Evolutionary conservation across 805 yeast genomes (phyloP), one percentile per base, ranked within the genome.

Genomic region (Wickerhamomyces mucosus): DNA sequence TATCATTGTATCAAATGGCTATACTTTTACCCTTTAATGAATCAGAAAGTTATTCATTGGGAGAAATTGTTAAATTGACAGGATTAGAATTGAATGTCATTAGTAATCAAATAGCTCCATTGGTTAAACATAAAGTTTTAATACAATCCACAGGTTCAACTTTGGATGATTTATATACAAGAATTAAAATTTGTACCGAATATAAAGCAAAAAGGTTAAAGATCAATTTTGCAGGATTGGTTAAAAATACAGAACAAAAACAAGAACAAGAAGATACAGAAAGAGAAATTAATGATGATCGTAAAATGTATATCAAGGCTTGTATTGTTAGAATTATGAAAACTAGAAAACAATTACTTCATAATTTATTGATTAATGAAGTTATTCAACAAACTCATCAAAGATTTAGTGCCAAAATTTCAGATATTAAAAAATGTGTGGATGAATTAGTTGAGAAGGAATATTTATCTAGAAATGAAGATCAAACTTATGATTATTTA

Each of bases 241-340:
- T 74, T 25, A 72, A 69, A 39, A 48, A 39, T 14, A 28, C 52
- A 33, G 88, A 78, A 44, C 69, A 70, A 31, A 72, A 68, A 43
- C 79, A 69, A 39, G 95, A 84, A 43, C 64, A 69, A 21, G 84
- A 75, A 21, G 85, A 79, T 36, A 70, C 86, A 3, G 78, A 73
- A 42, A 77, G 74, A 53, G 94, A 86, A 50, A 75, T 89, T 29
- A 85, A 78, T 46, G 92, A 85, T 48, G 86, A 86, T 38, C 72
- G 96, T 51, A 80, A 79, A 58, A 75, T 81, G 50, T 78, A 78
- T 59, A 65, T 92, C 46, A 83, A 85, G 50, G 96, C 97, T 3
- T 83, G 95, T 49, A 85, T 92, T 58, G 97, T 89, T 24, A 72
- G 98, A 48, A 83, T 89, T 50, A 92, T 89, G 97, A 89, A 89